These are phyloP conservation scores for Codiaeum variegatum DNA, from an alignment of 441 rosid species.

Conservation along the genomic window DNA sequence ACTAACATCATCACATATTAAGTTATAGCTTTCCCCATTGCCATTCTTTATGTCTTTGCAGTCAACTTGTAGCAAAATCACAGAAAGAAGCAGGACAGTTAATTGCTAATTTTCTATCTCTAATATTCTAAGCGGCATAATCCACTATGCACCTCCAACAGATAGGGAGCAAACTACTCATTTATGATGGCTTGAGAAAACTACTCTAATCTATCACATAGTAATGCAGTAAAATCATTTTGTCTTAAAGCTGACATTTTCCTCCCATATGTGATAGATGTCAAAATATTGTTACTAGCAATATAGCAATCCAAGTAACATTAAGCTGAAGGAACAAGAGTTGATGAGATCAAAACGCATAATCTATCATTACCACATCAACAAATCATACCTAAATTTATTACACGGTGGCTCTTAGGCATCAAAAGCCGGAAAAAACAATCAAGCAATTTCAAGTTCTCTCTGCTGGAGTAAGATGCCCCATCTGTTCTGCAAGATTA, in stretches of 20 bases:
- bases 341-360: conserved; percentile 14
- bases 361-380: conserved; percentile 24
- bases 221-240: background rate
- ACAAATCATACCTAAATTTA: conserved; percentile 36
- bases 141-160: background rate
- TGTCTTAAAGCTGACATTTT: background rate
- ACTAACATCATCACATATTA: background rate
- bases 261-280: background rate
- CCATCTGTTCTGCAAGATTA: conserved; percentile 73
- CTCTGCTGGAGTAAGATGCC: conserved; percentile 75
- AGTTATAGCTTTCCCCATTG: background rate
- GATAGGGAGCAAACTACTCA: background rate
- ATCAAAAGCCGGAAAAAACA: conserved; percentile 27
- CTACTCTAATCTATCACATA: background rate
- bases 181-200: background rate
- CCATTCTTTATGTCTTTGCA: background rate
- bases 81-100: background rate
- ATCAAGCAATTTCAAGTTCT: conserved; percentile 47
- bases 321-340: conserved; percentile 4
- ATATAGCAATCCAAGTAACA: conserved; percentile 9
- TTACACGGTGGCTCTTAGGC: conserved; percentile 27
- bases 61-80: background rate
- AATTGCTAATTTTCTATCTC: background rate
- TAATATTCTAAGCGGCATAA: background rate
- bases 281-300: background rate